phyloP scores from a whole-genome alignment of 2,329 filamentous ascomycete species.

The Pseudohalonectria lignicola region DNA sequence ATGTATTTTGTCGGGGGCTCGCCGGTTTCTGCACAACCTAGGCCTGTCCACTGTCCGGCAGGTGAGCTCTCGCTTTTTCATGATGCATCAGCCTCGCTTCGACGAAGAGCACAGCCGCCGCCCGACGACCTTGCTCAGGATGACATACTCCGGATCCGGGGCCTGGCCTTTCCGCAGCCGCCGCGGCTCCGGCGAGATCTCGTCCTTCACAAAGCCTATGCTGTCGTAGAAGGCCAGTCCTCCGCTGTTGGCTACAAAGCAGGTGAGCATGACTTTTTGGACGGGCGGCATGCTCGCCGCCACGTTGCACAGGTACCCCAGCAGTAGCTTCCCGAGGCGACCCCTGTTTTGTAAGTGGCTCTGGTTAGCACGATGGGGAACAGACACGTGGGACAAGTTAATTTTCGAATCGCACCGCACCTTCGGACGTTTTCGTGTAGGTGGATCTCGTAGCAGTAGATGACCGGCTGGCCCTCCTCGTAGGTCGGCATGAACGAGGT shows the following conservation, averaged over 20 bases:
- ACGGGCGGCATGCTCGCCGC: constrained; percentile 43
- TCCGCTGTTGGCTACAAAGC: constrained; percentile 48
- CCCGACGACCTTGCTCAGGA: constrained; percentile 37
- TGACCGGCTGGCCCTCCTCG: constrained; percentile 52
- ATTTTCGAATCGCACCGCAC: not conserved
- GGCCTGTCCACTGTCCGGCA: too few species aligned
- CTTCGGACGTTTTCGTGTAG: constrained; percentile 21
- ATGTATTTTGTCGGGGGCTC: too few species aligned
- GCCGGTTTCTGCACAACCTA: too few species aligned
- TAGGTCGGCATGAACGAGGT: constrained; percentile 62
- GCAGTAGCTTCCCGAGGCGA: constrained; percentile 50
- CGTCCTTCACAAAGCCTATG: constrained; percentile 45
- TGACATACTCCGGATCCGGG: constrained; percentile 46
- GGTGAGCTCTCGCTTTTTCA: too few species aligned
- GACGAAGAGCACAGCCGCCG: not conserved
- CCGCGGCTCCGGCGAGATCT: constrained; percentile 40
- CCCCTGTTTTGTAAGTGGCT: too few species aligned
- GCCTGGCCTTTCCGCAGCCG: constrained; percentile 39
- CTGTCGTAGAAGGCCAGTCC: constrained; percentile 49
- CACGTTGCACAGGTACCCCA: constrained; percentile 41
- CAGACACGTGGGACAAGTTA: not conserved
- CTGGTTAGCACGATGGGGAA: too few species aligned
- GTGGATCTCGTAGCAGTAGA: constrained; percentile 76
- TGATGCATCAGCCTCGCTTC: not conserved
- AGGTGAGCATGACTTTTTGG: constrained; percentile 63